Evolutionary conservation across 495 filamentous ascomycete genomes (phyloP).

Genomic region (Viridothelium virens): DNA sequence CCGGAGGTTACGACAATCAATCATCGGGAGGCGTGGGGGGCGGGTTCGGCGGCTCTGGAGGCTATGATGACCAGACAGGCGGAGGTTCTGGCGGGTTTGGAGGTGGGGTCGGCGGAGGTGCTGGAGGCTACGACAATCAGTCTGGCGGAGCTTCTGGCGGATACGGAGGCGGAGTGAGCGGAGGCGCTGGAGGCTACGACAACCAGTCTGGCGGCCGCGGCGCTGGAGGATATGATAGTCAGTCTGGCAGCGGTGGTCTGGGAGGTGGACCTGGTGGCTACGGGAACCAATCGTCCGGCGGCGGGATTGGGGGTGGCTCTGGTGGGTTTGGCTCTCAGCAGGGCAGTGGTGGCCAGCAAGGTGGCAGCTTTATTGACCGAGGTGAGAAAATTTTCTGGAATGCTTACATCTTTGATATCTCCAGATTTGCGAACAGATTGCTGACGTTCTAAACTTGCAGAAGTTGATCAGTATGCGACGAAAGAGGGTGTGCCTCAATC

Average conservation of each 20-base stretch:
- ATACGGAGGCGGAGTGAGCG: background rate
- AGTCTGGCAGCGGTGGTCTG: background rate
- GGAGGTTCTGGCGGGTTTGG: background rate
- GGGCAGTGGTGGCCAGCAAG: background rate
- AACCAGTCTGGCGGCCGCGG: background rate
- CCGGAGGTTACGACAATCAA: constrained; percentile 1
- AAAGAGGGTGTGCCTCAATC: constrained; percentile 8
- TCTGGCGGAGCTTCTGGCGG: background rate
- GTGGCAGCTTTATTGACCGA: constrained; percentile 2
- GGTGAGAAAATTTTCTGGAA: background rate
- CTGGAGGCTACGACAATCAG: constrained; percentile 3
- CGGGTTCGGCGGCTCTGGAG: background rate
- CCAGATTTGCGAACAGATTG: background rate
- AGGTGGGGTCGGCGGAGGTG: background rate
- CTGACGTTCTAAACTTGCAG: background rate
- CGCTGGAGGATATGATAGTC: background rate
- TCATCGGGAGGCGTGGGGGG: background rate
- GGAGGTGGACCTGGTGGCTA: background rate
- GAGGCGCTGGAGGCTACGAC: background rate
- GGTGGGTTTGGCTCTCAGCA: background rate
- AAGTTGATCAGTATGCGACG: constrained; percentile 3
- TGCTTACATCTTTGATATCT: background rate
- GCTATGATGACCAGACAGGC: background rate
- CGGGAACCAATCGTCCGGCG: background rate
- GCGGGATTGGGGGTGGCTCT: background rate